phyloP scores from a whole-genome alignment of 768 basidiomycete genomes.

The Agrocybe praecox region DNA sequence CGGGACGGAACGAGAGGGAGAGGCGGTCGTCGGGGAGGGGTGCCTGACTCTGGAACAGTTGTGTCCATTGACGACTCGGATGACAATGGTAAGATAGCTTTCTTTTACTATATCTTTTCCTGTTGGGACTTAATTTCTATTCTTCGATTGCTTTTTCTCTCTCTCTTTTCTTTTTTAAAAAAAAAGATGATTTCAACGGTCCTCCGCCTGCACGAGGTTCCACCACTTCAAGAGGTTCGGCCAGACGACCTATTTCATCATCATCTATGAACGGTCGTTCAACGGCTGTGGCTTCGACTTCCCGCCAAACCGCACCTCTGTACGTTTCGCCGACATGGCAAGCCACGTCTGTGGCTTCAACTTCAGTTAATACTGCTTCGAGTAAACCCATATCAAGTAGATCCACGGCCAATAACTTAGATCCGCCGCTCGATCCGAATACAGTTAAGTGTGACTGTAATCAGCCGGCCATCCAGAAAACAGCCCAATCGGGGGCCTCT shows the following conservation, averaged over 20 bases:
- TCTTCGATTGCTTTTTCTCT: background rate
- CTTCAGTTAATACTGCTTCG: background rate
- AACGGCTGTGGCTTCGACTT: constrained; percentile 1
- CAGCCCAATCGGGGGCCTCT: constrained; percentile 32
- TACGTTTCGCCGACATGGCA: constrained; percentile 15
- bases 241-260: background rate
- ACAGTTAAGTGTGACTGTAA: constrained; percentile 51
- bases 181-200: background rate
- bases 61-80: constrained; percentile 17
- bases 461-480: constrained; percentile 49
- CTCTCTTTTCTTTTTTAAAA: too few species aligned
- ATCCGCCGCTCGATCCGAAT: constrained; percentile 1
- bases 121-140: background rate
- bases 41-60: constrained; percentile 2
- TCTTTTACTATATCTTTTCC: background rate
- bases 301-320: constrained; percentile 11
- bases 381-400: too few species aligned
- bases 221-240: background rate
- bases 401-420: too few species aligned
- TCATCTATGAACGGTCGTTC: background rate
- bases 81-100: constrained; percentile 5
- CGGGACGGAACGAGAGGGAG: constrained; percentile 34
- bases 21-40: constrained; percentile 23
- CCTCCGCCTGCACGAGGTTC: background rate
- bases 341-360: constrained; percentile 8